These are phyloP conservation scores for Gloeophyllum trabeum DNA, from an alignment of 768 basidiomycete species.

Conservation along the genomic window DNA sequence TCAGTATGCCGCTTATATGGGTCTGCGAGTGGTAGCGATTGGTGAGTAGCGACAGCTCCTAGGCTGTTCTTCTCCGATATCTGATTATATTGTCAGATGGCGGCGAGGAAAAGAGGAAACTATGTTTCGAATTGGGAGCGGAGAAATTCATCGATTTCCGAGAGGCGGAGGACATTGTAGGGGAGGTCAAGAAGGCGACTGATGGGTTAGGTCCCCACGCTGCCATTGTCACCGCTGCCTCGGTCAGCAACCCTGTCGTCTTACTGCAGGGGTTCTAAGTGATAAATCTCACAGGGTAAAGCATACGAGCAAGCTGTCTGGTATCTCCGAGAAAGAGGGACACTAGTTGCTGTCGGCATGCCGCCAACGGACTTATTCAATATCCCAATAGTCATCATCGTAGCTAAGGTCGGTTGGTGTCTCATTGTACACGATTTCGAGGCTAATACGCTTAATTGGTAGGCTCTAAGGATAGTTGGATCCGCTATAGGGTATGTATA, in stretches of 20 bases:
- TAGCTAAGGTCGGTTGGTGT: slow-evolving; percentile 13
- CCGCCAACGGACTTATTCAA: slow-evolving; percentile 19
- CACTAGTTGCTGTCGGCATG: slow-evolving; percentile 28
- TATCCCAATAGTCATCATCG: slow-evolving; percentile 19
- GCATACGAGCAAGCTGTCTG: slow-evolving; percentile 31
- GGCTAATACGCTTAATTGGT: too few species aligned
- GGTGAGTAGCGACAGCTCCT: too few species aligned
- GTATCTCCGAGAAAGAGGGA: slow-evolving; percentile 32
- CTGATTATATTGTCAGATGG: slow-evolving; percentile 19
- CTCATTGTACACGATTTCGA: too few species aligned
- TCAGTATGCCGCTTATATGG: slow-evolving; percentile 33
- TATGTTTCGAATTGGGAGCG: slow-evolving; percentile 26
- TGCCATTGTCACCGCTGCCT: slow-evolving; percentile 13
- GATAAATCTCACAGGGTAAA: slow-evolving; percentile 13
- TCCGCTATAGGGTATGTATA: not conserved
- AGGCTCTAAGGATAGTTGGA: too few species aligned
- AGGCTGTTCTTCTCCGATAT: not conserved
- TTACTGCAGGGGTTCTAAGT: too few species aligned
- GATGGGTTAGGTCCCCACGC: slow-evolving; percentile 35
- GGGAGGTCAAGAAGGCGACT: slow-evolving; percentile 22
- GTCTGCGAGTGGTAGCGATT: slow-evolving; percentile 34
- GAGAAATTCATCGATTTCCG: slow-evolving; percentile 37
- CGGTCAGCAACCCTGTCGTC: slow-evolving; percentile 5
- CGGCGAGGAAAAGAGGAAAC: slow-evolving; percentile 26
- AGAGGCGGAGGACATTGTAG: slow-evolving; percentile 25